phyloP scores from a whole-genome alignment of 1,139 yeast species.

The Pichiaceae sp. region DNA sequence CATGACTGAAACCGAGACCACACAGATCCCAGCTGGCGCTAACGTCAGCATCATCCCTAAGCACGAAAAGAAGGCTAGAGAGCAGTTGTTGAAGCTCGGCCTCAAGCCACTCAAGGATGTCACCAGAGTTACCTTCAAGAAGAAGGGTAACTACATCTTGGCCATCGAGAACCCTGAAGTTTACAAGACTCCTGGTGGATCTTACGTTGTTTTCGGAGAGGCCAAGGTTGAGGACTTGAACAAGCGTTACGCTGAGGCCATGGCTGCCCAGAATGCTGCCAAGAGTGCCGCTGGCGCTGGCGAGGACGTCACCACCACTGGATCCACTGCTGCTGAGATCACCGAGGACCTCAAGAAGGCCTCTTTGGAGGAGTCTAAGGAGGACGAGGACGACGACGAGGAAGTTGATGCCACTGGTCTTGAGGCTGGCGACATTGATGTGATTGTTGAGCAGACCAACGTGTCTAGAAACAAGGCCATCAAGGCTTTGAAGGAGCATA shows the following conservation, averaged over 20 bases:
- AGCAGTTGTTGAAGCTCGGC: slow-evolving; percentile 79
- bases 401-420: slow-evolving; percentile 76
- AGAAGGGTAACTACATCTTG: slow-evolving; percentile 85
- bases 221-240: slow-evolving; percentile 90
- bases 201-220: slow-evolving; percentile 96
- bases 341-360: slow-evolving; percentile 87
- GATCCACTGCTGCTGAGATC: slow-evolving; percentile 54
- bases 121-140: slow-evolving; percentile 93
- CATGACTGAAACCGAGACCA: slow-evolving; percentile 16
- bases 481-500: slow-evolving; percentile 80
- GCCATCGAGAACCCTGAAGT: slow-evolving; percentile 95
- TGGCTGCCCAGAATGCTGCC: slow-evolving; percentile 64
- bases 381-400: slow-evolving; percentile 55
- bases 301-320: slow-evolving; percentile 30
- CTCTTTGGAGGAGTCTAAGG: slow-evolving; percentile 28
- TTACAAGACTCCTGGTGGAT: slow-evolving; percentile 88
- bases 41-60: slow-evolving; percentile 77
- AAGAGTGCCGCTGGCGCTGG: slow-evolving; percentile 30
- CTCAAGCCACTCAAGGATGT: slow-evolving; percentile 89
- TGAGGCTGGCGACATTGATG: slow-evolving; percentile 68
- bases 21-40: slow-evolving; percentile 79
- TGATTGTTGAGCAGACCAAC: slow-evolving; percentile 84
- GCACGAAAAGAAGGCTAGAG: slow-evolving; percentile 96
- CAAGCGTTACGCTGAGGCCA: slow-evolving; percentile 69
- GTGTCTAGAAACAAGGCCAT: slow-evolving; percentile 85